A percentile compares a stretch with the other conserved stretches of the same genome.
These are phyloP conservation scores for Aspergillus saccharolyticus DNA, from an alignment of 495 filamentous ascomycete species.

Conservation along the genomic window DNA sequence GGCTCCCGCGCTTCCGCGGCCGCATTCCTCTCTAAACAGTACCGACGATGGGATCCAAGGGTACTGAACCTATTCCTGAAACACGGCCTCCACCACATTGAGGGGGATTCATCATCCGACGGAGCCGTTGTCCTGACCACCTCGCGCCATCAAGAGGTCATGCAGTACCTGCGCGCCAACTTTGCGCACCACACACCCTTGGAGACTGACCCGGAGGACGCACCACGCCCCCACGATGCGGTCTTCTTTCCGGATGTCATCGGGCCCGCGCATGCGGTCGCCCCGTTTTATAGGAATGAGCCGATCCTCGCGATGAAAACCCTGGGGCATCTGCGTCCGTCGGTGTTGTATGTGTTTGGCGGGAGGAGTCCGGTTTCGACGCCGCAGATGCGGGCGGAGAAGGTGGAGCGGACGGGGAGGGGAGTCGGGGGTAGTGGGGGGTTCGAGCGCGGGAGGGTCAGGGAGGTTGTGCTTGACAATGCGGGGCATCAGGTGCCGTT, in stretches of 20 bases:
- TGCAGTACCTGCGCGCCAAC: slow-evolving; percentile 3
- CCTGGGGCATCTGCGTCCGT: slow-evolving; percentile 54
- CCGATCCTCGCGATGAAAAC: slow-evolving; percentile 50
- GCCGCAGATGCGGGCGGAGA: slow-evolving; percentile 42
- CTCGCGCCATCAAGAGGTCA: slow-evolving; percentile 4
- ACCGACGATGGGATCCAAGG: slow-evolving; percentile 6
- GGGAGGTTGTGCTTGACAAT: slow-evolving; percentile 42
- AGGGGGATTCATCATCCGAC: neutral
- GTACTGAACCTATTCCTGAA: slow-evolving; percentile 2
- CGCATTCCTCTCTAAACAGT: neutral
- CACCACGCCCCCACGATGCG: slow-evolving; percentile 1
- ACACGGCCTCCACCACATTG: slow-evolving; percentile 5
- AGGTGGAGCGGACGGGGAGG: slow-evolving; percentile 57
- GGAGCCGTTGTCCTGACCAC: slow-evolving; percentile 4
- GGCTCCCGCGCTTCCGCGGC: neutral
- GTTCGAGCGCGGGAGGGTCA: slow-evolving; percentile 46
- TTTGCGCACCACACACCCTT: neutral
- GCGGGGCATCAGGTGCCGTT: slow-evolving; percentile 2
- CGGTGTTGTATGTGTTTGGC: slow-evolving; percentile 64
- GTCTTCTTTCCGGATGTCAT: slow-evolving; percentile 4
- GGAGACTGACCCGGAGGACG: neutral
- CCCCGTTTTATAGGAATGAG: slow-evolving; percentile 40
- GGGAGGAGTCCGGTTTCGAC: slow-evolving; percentile 42
- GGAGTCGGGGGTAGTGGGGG: slow-evolving; percentile 66
- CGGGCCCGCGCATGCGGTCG: neutral